phyloP scores from a whole-genome alignment of 1,284 basidiomycete species.

The Kwoniella shivajii region DNA sequence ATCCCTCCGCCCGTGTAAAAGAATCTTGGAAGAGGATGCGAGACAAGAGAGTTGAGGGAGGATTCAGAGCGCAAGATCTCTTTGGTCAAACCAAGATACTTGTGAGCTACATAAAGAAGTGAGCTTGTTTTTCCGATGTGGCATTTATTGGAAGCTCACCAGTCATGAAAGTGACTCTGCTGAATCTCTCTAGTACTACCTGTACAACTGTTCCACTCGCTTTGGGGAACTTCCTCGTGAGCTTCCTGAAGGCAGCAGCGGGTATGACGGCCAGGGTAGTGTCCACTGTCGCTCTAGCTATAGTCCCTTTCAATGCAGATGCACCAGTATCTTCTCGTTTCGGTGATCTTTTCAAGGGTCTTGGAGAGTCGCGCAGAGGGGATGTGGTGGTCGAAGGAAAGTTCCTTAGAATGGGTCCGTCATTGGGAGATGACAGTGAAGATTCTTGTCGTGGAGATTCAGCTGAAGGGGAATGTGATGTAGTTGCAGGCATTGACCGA shows the following conservation, averaged over 20 bases:
- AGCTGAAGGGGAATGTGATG: background rate
- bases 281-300: slow-evolving; percentile 89
- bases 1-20: slow-evolving; percentile 96
- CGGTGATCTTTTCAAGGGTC: background rate
- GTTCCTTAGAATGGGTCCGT: background rate
- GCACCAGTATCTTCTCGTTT: slow-evolving; percentile 4
- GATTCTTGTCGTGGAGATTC: background rate
- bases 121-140: no score
- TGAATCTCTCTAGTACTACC: slow-evolving; percentile 76
- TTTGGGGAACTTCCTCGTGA: slow-evolving; percentile 93
- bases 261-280: slow-evolving; percentile 98
- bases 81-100: slow-evolving; percentile 90
- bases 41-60: slow-evolving; percentile 93
- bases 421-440: slow-evolving; percentile 12
- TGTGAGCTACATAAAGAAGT: slow-evolving; percentile 69
- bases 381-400: slow-evolving; percentile 1
- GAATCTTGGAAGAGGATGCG: slow-evolving; percentile 83
- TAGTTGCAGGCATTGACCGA: background rate
- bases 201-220: slow-evolving; percentile 92
- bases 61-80: slow-evolving; percentile 96
- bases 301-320: slow-evolving; percentile 53
- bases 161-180: slow-evolving; percentile 87
- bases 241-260: slow-evolving; percentile 81
- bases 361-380: slow-evolving; percentile 6
- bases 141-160: no score